Percentiles rank a stretch among this genome's conserved stretches.
Evolutionary conservation across 345 rosid genomes (phyloP).

Genomic region (Anastatica hierochuntica): DNA sequence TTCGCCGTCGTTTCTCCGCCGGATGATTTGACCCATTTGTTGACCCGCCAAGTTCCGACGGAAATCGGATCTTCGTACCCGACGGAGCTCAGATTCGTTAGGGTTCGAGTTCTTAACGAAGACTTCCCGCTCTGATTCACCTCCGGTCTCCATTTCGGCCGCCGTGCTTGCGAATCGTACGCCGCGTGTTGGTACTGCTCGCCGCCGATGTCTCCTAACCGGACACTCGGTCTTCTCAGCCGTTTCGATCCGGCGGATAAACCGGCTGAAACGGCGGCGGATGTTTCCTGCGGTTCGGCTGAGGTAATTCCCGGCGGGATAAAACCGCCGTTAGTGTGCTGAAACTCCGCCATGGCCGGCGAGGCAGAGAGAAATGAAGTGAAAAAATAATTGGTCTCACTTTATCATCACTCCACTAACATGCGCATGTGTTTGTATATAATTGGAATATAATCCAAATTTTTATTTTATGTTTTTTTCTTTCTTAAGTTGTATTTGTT

Average conservation of each 20-base stretch:
- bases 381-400: too few species aligned
- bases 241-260: conserved; percentile 75
- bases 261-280: too few species aligned
- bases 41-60: conserved; percentile 65
- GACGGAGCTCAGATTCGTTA: conserved; percentile 45
- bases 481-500: too few species aligned
- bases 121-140: conserved; percentile 31
- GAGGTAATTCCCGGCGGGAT: conserved; percentile 8
- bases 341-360: conserved; percentile 25
- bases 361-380: too few species aligned
- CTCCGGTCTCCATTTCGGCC: conserved; percentile 24
- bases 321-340: conserved; percentile 15
- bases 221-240: too few species aligned
- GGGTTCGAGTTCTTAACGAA: conserved; percentile 46
- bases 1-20: conserved; percentile 22
- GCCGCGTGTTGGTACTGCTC: conserved; percentile 29
- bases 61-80: conserved; percentile 47
- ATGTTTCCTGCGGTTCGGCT: background rate
- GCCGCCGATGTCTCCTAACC: conserved; percentile 88
- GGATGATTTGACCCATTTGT: conserved; percentile 25
- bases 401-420: too few species aligned
- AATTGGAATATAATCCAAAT: too few species aligned
- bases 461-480: too few species aligned
- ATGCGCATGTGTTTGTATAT: too few species aligned
- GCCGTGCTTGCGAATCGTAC: conserved; percentile 41